Evolutionary conservation across 2,329 filamentous ascomycete species (phyloP), one percentile per base, ranked within the genome.

Genomic region (Grosmannia huntii): DNA sequence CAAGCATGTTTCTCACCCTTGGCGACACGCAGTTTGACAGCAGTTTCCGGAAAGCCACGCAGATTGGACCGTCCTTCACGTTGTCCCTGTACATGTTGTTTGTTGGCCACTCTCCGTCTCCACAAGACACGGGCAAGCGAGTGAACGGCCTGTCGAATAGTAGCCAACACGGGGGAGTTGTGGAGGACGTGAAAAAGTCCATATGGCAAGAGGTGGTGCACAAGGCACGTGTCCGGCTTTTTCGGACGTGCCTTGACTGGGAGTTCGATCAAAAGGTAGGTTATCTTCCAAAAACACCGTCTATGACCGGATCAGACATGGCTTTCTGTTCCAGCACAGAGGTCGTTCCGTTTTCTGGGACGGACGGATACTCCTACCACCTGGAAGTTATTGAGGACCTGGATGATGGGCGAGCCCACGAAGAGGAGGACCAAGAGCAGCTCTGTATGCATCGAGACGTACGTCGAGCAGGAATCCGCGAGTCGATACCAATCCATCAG

Each of bases 201-300:
- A 87, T 91, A 0, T 97, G 94, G 94, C 94, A 97, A 68, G 92
- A 99, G 69, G 90, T 95, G 48, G 85, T 96, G 61, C 91, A 97
- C 73, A 99, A 97, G 70, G 89, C 90, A 21, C 82, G 85, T 46
- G 83, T 96, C 14, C 89, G 90, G 59, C 76, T 99, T 12, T 80
- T 87, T 65, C 80, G 91, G 53, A 81, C 88, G 0, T 87, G 84
- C 0, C 71, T 86, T 36, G 75, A 66, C 59, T 72, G 68, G 65
- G 69, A 79, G 0, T 79, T 82, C 61, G 71, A 77, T 60, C 65
- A 70, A 25, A 36, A 61, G 9, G 58, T 58, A 10, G 71, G 71
- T 5, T 72, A 71, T 55, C 60, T 61, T n/a, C 65, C 68, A 2
- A 27, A 5, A 3, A 10, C 4, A 9, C 4, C 52, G 7, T 12